phyloP scores from a whole-genome alignment of 83 land plant species.

The Isoetes engelmannii region DNA sequence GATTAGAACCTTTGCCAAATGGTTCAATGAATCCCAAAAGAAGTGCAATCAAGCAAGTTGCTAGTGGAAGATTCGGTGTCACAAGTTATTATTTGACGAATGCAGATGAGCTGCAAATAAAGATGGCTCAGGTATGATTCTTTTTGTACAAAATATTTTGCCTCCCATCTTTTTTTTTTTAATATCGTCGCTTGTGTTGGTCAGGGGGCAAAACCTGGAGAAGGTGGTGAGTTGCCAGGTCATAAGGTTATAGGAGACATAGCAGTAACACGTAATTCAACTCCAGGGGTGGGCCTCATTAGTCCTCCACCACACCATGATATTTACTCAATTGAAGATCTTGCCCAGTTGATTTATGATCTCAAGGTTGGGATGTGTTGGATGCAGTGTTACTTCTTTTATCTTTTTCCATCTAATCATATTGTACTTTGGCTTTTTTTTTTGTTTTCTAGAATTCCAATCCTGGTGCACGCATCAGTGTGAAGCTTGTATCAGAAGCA shows the following conservation, averaged over 20 bases:
- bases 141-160: background rate
- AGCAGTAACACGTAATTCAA: conserved; percentile 92
- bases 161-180: background rate
- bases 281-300: conserved; percentile 94
- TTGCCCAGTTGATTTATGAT: conserved; percentile 93
- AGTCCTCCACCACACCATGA: conserved; percentile 99
- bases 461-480: conserved; percentile 91
- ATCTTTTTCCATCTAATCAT: background rate
- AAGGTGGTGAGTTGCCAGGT: conserved; percentile 99
- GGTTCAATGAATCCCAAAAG: conserved; percentile 85
- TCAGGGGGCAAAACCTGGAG: conserved; percentile 99
- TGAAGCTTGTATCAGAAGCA: conserved; percentile 96
- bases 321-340: conserved; percentile 97
- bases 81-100: conserved; percentile 90
- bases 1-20: conserved; percentile 78
- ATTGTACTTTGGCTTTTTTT: conserved; percentile 1
- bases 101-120: conserved; percentile 96
- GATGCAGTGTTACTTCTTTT: background rate
- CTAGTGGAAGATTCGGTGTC: conserved; percentile 99
- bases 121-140: conserved; percentile 91
- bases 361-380: conserved; percentile 59
- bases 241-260: conserved; percentile 98
- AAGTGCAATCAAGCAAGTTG: conserved; percentile 98
- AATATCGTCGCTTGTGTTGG: background rate
- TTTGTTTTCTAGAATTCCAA: conserved; percentile 67